Base-by-base conservation (phyloP, 1,284 basidiomycete genomes). In the Anthracocystis setariae region DNA sequence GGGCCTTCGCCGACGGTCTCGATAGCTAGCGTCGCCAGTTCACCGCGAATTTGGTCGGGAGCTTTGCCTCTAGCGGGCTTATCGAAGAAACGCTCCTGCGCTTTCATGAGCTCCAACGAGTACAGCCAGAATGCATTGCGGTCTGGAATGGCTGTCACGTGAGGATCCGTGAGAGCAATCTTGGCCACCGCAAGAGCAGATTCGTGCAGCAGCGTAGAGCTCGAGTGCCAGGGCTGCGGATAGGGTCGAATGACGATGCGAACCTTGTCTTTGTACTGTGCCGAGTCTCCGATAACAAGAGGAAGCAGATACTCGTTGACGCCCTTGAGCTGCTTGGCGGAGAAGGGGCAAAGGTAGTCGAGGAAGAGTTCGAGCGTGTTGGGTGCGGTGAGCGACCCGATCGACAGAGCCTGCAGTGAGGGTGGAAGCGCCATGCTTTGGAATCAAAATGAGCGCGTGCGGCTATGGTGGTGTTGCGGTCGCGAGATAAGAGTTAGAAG, bases 291-390 rank as follows among this genome's bases (percentile, higher is more conserved):
- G 43, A 72, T 45, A 60, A 84, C 59, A 23, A 83, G 70, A 3
- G 84, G 83, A 10, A 83, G 61, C n/a, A 84, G 59, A 44, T 85
- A 80, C 40, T 78, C 76, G 25, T 78, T 72, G 56, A 86, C 75
- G 8, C 84, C 84, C 29, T 74, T 68, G 38, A 83, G 76, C 51
- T 85, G 84, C 73, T 85, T 86, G 44, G 78, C 82, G 3, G 83
- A 84, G 86, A 88, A 94, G 0, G 93, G 93, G 81, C 66, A 74
- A n/a, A 70, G 61, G 21, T 74, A 74, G 64, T 76, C 72, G 18
- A 74, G 38, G 82, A 91, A 93, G 54, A 94, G 85, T 65, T 95
- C 93, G 56, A 97, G 86, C 2, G 91, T 92, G 79, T 96, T 92
- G 0, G 90, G 89, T 0, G 92, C 88, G 32, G 87, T 83, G 44